Evolutionary conservation across 352 stramenopile genomes (phyloP), one percentile per base, ranked within the genome.

Genomic region (Pythium aphanidermatum): DNA sequence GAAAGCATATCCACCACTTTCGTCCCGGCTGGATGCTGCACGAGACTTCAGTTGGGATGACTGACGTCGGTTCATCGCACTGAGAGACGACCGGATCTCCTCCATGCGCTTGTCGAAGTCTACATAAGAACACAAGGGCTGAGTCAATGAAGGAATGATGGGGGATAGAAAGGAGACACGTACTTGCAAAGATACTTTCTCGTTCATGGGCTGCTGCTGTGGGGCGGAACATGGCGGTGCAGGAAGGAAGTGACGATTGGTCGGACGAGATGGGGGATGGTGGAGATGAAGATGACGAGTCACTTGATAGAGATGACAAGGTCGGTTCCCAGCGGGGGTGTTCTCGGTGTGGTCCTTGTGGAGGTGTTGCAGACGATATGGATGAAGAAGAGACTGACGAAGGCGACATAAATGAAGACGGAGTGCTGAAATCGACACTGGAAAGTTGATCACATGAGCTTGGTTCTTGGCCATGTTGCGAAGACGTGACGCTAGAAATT

Each of bases 31-130:
- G 11, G 9, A 13, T 33, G 28, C 28, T 33, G 28, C 28, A 9
- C n/a, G n/a, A n/a, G n/a, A n/a, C n/a, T n/a, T n/a, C n/a, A n/a
- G n/a, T n/a, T n/a, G n/a, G n/a, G n/a, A n/a, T n/a, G n/a, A n/a
- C n/a, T n/a, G n/a, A n/a, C n/a, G n/a, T n/a, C n/a, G n/a, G n/a
- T n/a, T n/a, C 14, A 87, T 80, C 24, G 68, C 58, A 17, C 71
- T 80, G 16, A 87, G 50, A 4, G 75, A 87, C 33, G 60, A 60
- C 1, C 75, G 75, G 24, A 85, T 83, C 47, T 87, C 65, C 45
- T 85, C 72, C 75, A 87, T 87, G 5, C 75, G 70, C 37, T 64
- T 64, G 45, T 87, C 75, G 31, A 85, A 83, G 46, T 85, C 75
- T 85, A 16, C 19, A 50, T 13, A 49, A 55, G 14, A 46, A 38